Evolutionary conservation across 345 rosid genomes (phyloP).

Genomic region (Salix caprea): DNA sequence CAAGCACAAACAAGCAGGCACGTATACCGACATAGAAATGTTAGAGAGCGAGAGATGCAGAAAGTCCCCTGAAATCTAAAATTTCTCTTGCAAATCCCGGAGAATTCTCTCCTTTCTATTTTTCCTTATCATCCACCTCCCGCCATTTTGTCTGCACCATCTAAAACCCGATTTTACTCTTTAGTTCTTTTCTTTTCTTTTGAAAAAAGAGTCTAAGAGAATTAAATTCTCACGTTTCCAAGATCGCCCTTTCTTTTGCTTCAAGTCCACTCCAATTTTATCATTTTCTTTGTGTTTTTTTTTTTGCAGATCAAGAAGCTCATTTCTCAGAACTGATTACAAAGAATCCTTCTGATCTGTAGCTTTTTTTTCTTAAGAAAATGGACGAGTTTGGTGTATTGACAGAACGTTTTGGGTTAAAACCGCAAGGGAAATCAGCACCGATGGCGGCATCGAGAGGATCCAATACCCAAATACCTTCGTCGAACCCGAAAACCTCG

Average conservation of each 20-base stretch:
- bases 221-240: background rate
- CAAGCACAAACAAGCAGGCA: background rate
- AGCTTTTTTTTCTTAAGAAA: background rate
- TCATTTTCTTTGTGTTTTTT: no score
- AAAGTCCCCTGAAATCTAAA: background rate
- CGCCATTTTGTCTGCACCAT: conserved; percentile 20
- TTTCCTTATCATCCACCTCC: conserved; percentile 13
- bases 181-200: background rate
- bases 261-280: background rate
- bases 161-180: background rate
- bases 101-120: conserved; percentile 7
- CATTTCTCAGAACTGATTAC: background rate
- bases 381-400: conserved; percentile 87
- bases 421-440: conserved; percentile 82
- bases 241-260: background rate
- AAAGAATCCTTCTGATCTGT: background rate
- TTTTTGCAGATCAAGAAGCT: background rate
- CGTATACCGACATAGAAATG: background rate
- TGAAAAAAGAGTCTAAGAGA: background rate
- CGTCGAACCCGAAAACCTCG: conserved; percentile 16
- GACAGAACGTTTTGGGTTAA: conserved; percentile 76
- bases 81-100: conserved; percentile 7
- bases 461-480: conserved; percentile 26
- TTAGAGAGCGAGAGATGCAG: background rate
- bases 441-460: conserved; percentile 72